These are phyloP conservation scores for Fraxinus velutina DNA, from an alignment of 305 asterid genomes.

Conservation along the genomic window DNA sequence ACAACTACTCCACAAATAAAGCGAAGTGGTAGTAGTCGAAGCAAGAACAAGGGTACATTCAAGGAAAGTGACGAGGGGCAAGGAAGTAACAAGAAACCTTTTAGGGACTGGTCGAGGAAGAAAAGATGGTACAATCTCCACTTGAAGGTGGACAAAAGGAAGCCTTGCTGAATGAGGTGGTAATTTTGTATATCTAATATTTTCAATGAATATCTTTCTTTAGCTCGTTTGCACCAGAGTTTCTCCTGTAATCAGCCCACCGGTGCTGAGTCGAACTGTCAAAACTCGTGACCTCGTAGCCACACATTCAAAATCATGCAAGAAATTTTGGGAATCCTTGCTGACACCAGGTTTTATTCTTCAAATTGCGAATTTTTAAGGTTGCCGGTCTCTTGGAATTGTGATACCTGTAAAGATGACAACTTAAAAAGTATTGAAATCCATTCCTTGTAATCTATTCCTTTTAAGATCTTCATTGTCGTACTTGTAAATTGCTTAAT, in stretches of 20 bases:
- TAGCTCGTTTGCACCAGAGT: not conserved
- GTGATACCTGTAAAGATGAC: not conserved
- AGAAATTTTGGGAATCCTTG: not conserved
- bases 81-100: slow-evolving; percentile 52
- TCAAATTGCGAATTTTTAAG: not conserved
- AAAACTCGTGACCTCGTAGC: not conserved
- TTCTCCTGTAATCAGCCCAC: not conserved
- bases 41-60: slow-evolving; percentile 49
- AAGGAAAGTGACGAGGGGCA: slow-evolving; percentile 58
- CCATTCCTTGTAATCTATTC: slow-evolving; percentile 2
- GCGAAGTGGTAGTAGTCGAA: slow-evolving; percentile 57
- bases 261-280: not conserved
- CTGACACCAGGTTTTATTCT: not conserved
- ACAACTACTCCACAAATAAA: slow-evolving; percentile 53
- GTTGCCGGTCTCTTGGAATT: not conserved
- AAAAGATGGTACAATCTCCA: slow-evolving; percentile 84
- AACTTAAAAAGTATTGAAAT: not conserved
- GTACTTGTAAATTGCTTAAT: slow-evolving; percentile 30
- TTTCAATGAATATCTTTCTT: not conserved
- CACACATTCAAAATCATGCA: not conserved
- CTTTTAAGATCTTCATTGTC: not conserved
- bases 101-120: slow-evolving; percentile 64
- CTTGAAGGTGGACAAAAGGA: slow-evolving; percentile 75
- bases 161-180: slow-evolving; percentile 63
- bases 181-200: slow-evolving; percentile 9